These are phyloP conservation scores for Colletotrichum acutatum DNA, from an alignment of 2,329 filamentous ascomycete species.

Conservation along the genomic window DNA sequence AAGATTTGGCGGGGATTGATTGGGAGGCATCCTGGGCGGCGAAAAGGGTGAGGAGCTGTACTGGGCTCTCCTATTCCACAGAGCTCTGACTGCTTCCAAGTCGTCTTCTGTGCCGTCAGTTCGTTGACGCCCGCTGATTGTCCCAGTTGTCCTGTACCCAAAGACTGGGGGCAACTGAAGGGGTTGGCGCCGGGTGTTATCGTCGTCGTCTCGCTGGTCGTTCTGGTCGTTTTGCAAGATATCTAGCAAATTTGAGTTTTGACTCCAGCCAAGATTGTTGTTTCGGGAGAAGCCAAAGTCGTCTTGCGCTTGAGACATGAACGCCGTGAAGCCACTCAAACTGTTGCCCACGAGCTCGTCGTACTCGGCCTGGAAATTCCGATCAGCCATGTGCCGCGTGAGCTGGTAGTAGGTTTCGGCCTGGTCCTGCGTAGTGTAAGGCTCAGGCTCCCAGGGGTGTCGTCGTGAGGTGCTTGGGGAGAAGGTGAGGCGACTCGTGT, in stretches of 20 bases:
- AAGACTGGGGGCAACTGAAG: constrained; percentile 23
- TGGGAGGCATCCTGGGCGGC: constrained; percentile 41
- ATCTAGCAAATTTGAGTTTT: constrained; percentile 4
- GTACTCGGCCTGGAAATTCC: constrained; percentile 36
- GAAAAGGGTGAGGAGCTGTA: constrained; percentile 35
- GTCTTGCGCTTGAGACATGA: constrained; percentile 24
- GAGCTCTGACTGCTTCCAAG: constrained; percentile 32
- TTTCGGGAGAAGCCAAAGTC: constrained; percentile 11
- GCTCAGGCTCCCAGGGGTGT: constrained; percentile 23
- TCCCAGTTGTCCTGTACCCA: constrained; percentile 14
- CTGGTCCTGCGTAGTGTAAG: constrained; percentile 11
- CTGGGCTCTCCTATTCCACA: constrained; percentile 34
- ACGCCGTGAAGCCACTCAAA: constrained; percentile 23
- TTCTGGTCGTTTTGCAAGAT: constrained; percentile 31
- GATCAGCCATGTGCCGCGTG: constrained; percentile 32
- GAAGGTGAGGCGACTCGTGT: constrained; percentile 7
- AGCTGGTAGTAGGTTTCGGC: constrained; percentile 11
- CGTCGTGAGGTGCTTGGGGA: constrained; percentile 11
- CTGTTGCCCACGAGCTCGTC: constrained; percentile 34
- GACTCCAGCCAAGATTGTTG: background rate
- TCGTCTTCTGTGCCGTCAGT: constrained; percentile 30
- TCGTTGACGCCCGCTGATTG: constrained; percentile 26
- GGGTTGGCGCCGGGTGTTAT: constrained; percentile 9
- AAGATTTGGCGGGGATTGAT: constrained; percentile 44
- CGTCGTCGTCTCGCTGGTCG: constrained; percentile 28